phyloP scores from a whole-genome alignment of 140 eudicot genomes.

The Senecio squalidus region DNA sequence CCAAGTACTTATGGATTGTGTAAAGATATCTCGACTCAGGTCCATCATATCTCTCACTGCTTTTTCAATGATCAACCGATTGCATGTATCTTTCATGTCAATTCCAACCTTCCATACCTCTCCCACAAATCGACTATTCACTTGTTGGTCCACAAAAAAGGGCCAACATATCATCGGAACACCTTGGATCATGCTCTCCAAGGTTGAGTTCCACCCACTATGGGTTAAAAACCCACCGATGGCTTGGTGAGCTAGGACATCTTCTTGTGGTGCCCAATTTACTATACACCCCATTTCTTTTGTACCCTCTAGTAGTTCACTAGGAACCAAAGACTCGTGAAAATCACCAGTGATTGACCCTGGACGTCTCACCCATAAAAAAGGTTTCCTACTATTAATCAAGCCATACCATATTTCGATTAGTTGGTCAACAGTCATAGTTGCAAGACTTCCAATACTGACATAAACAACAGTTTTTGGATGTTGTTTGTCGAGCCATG shows the following conservation, averaged over 20 bases:
- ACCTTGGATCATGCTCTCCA: constrained; percentile 27
- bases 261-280: constrained; percentile 38
- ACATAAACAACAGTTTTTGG: constrained; percentile 26
- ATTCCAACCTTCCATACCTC: constrained; percentile 10
- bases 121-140: constrained; percentile 9
- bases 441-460: constrained; percentile 27
- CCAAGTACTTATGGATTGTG: background rate
- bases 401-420: constrained; percentile 37
- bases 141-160: background rate
- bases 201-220: constrained; percentile 30
- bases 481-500: constrained; percentile 33
- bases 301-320: constrained; percentile 4
- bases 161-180: constrained; percentile 8
- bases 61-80: background rate
- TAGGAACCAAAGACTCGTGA: constrained; percentile 2
- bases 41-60: constrained; percentile 3
- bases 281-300: constrained; percentile 24
- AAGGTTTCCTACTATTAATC: constrained; percentile 21
- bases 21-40: background rate
- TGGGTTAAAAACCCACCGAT: constrained; percentile 29
- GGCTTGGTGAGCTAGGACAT: constrained; percentile 27
- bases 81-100: constrained; percentile 4
- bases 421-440: constrained; percentile 9
- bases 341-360: constrained; percentile 13
- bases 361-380: constrained; percentile 29